Evolutionary conservation across 208 protist genomes (phyloP).

Genomic region (Crithidia fasciculata): DNA sequence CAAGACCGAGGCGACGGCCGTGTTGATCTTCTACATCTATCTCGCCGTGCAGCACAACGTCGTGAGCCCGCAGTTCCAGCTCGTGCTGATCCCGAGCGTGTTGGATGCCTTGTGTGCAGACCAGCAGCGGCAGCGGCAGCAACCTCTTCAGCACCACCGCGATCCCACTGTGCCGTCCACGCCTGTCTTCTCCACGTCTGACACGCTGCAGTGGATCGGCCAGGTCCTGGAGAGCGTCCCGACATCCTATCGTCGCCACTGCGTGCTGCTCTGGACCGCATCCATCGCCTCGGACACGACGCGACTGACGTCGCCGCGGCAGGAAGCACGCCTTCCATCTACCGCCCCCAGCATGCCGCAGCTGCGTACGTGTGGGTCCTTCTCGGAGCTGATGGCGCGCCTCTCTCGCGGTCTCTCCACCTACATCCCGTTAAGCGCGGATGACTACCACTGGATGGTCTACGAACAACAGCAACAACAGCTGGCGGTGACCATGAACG

Average conservation of each 20-base stretch:
- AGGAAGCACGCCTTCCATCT: background rate
- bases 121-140: conserved; percentile 19
- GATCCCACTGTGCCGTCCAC: background rate
- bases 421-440: conserved; percentile 24
- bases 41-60: conserved; percentile 39
- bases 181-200: conserved; percentile 8
- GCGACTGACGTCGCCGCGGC: background rate
- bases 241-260: conserved; percentile 7
- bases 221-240: conserved; percentile 8
- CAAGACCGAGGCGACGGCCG: conserved; percentile 36
- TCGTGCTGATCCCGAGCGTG: conserved; percentile 43
- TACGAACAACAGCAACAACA: conserved; percentile 17
- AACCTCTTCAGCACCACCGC: conserved; percentile 5
- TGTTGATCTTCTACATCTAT: conserved; percentile 45
- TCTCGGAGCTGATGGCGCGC: conserved; percentile 17
- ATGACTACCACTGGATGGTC: conserved; percentile 29
- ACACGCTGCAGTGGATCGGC: conserved; percentile 10
- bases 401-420: conserved; percentile 5
- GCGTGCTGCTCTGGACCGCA: conserved; percentile 9
- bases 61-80: conserved; percentile 31
- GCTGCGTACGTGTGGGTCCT: conserved; percentile 7
- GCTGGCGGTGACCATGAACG: background rate
- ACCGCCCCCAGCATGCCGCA: conserved; percentile 11
- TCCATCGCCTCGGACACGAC: background rate
- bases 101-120: conserved; percentile 8